Base-by-base conservation (phyloP, 2,329 filamentous ascomycete genomes). In the Colletotrichum siamense region DNA sequence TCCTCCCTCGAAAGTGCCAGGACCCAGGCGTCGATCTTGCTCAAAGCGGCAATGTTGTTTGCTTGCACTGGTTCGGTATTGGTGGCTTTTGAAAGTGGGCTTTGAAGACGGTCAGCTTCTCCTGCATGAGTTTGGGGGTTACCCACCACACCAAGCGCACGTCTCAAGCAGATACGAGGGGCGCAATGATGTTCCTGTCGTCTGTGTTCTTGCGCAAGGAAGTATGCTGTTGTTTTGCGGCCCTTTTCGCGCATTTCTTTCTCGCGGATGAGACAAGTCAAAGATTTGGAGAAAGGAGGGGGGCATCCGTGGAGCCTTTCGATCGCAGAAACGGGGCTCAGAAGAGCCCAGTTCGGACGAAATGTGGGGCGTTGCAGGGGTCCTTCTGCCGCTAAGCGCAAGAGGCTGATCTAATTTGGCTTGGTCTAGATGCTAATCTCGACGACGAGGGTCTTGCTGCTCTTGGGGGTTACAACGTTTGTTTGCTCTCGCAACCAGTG, bases 361-460 rank as follows among this genome's bases (percentile, higher is more conserved):
- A 32, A 9, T 69, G 16, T 34, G 63, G 57, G 59, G 28, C 28
- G 0, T 9, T 6, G 18, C 66, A 77, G 36, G 71, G 71, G 34
- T 61, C 10, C 5, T 16, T 36, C 32, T 63, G 52, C 30, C 44
- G 44, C 59, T 66, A 73, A 49, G 34, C 34, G 63, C 63, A 34
- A 34, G 36, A 71, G 75, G 75, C 71, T 71, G 61, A 75, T 39
- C 71, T 70, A 77, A 62, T 62, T 52, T n/a, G 52, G 59, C 39
- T 66, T 77, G 24, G 71, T 13, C 63, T 52, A 65, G 49, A 71
- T 77, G 71, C 67, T 77, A 77, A 77, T 74, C 71, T 75, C 44
- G 71, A 77, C 75, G 65, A 66, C 63, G n/a, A 36, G 62, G 55
- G 71, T 70, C 64, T 59, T 63, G 28, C 57, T 36, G 28, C 65